Conservation (phyloP, 148 eudicot species). For the Suaeda aralocaspica region DNA sequence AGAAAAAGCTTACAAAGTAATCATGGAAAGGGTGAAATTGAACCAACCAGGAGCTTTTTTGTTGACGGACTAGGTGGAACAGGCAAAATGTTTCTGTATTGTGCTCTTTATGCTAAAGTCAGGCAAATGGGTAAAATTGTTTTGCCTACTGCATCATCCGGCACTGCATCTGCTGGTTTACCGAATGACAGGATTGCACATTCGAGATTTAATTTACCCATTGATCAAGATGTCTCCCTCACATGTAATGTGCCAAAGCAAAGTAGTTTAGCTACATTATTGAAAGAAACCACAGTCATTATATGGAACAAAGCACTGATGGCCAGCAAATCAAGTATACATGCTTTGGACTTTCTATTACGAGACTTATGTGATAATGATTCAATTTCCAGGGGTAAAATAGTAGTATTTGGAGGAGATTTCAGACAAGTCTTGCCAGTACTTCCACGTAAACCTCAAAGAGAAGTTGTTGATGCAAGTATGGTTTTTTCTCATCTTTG, state of each 20-base stretch:
- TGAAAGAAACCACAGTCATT: not conserved
- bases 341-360: not conserved
- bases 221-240: not conserved
- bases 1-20: not conserved
- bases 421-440: slow-evolving; percentile 2
- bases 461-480: not conserved
- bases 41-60: not conserved
- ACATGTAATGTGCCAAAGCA: slow-evolving; percentile 8
- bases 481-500: not conserved
- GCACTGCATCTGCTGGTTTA: not conserved
- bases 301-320: not conserved
- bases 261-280: not conserved
- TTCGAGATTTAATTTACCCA: slow-evolving; percentile 3
- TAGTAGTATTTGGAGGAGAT: not conserved
- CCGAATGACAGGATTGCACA: not conserved
- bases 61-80: slow-evolving; percentile 8
- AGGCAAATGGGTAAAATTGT: not conserved
- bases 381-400: not conserved
- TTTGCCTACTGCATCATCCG: not conserved
- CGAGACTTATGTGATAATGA: not conserved
- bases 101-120: not conserved
- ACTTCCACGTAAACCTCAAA: not conserved
- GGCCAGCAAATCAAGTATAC: not conserved
- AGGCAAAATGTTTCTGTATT: slow-evolving; percentile 1
- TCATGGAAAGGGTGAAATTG: not conserved